Evolutionary conservation across 2,329 filamentous ascomycete genomes (phyloP).

Genomic region (Xylaria sp.): DNA sequence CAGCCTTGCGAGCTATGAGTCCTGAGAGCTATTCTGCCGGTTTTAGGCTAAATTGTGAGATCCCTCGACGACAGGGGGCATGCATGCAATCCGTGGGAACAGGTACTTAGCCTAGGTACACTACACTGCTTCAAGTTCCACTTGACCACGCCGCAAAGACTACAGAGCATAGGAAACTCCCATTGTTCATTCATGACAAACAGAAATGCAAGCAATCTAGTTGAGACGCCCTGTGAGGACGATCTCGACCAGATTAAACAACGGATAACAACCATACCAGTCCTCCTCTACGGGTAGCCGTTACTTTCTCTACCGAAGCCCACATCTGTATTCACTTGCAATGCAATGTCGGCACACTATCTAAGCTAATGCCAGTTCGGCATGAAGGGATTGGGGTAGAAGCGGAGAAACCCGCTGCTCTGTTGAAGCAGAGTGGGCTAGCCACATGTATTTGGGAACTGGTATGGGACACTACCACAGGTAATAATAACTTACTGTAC

Average conservation of each 20-base stretch:
- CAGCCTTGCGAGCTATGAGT: constrained; percentile 25
- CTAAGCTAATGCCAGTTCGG: not conserved
- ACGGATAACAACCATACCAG: not conserved
- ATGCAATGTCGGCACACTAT: not conserved
- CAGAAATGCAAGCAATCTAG: constrained; percentile 8
- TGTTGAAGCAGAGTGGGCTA: not conserved
- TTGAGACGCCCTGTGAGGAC: constrained; percentile 6
- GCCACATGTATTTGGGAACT: not conserved
- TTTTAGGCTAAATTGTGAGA: constrained; percentile 34
- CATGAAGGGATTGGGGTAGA: not conserved
- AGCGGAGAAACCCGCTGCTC: constrained; percentile 7
- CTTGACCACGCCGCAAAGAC: constrained; percentile 8
- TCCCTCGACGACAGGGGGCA: constrained; percentile 4
- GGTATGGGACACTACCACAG: not conserved
- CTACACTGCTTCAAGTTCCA: not conserved
- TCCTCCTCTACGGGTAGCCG: not conserved
- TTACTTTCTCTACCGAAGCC: constrained; percentile 6
- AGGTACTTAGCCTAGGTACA: not conserved
- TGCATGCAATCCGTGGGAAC: constrained; percentile 9
- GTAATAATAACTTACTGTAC: not conserved
- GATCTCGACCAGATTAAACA: not conserved
- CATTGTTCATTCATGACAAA: constrained; percentile 11
- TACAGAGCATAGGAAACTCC: not conserved
- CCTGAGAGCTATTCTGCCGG: constrained; percentile 24
- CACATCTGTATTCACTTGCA: not conserved